Base-by-base conservation (phyloP, 1,139 yeast genomes). In the Debaryomycetaceae sp. region DNA sequence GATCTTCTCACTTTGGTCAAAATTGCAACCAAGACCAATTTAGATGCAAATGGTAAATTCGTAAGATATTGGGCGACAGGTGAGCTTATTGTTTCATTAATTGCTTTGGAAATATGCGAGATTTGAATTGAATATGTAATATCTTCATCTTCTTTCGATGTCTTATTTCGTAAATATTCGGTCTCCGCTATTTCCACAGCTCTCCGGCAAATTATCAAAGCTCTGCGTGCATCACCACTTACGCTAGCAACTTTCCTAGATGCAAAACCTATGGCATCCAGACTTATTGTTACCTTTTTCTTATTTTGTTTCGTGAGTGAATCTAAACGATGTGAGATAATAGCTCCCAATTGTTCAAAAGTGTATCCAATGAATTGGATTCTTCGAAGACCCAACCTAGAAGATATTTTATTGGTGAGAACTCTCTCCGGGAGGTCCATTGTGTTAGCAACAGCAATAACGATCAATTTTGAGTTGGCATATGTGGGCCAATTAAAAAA, bases 401-500 rank as follows among this genome's bases (percentile, higher is more conserved):
- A 88, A 1, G 96, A 83, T 6, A 89, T 86, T 60, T 92, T 92
- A 62, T 89, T 91, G 17, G 95, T 82, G 34, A 92, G 67, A 38
- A 84, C 75, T 45, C 97, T 73, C 57, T 92, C 98, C 0, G 98
- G 98, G 38, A 92, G 67, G 63, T 92, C 98, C 97, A 94, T 89
- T 0, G 98, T 91, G 56, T 94, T 94, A 6, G 98, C 98, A 26
- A 92, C 91, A 0, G 98, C 98, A 37, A 92, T 74, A 2, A 94
- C 95, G 41, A 92, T 79, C 37, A 92, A 69, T 52, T 83, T 84
- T 3, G 98, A 89, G 48, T 82, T 72, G 11, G 78, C 69, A 52
- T 87, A 81, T 0, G 96, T 82, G 5, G 98, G 96, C 99, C 99
- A 92, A 62, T 94, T 91, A 73, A 92, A 89, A 55, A 94, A 88